phyloP scores from a whole-genome alignment of 2,329 filamentous ascomycete species.

The Colletotrichum tofieldiae region DNA sequence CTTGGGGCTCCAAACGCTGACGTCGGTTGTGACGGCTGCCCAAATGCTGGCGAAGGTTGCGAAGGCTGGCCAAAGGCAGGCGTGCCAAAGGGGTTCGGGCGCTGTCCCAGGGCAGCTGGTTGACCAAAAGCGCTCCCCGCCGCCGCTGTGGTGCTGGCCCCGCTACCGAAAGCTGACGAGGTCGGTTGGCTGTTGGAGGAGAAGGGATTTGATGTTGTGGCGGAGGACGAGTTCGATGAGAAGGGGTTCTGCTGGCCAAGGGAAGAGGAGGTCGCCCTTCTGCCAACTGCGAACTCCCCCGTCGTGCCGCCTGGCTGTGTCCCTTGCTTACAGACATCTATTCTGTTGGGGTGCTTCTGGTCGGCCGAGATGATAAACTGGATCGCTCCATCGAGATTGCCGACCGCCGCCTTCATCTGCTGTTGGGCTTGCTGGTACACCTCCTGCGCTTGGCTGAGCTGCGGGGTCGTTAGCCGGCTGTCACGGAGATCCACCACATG shows the following conservation, averaged over 20 bases:
- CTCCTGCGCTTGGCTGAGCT: slow-evolving; percentile 74
- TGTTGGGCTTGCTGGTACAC: slow-evolving; percentile 76
- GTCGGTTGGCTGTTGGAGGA: slow-evolving; percentile 24
- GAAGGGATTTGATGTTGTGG: slow-evolving; percentile 39
- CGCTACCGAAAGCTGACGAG: slow-evolving; percentile 55
- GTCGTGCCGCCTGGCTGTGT: slow-evolving; percentile 60
- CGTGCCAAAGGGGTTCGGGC: slow-evolving; percentile 52
- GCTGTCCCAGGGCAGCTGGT: slow-evolving; percentile 48
- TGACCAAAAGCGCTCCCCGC: slow-evolving; percentile 51
- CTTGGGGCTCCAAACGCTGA: slow-evolving; percentile 55
- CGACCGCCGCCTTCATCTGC: slow-evolving; percentile 80
- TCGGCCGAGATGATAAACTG: slow-evolving; percentile 77
- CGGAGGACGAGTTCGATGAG: slow-evolving; percentile 49
- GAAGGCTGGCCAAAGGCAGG: slow-evolving; percentile 57
- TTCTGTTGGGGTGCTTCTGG: slow-evolving; percentile 82
- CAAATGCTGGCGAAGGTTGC: slow-evolving; percentile 53
- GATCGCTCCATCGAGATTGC: slow-evolving; percentile 80
- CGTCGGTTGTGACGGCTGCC: slow-evolving; percentile 53
- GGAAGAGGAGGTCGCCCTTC: slow-evolving; percentile 45
- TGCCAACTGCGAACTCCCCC: slow-evolving; percentile 62
- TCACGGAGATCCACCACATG: neutral
- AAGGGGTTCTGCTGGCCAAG: slow-evolving; percentile 54
- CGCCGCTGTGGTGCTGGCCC: slow-evolving; percentile 49
- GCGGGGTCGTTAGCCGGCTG: slow-evolving; percentile 14
- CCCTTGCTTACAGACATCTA: slow-evolving; percentile 72